These are phyloP conservation scores for Cystobasidium slooffiae DNA, from an alignment of 1,284 basidiomycete species.

Conservation along the genomic window DNA sequence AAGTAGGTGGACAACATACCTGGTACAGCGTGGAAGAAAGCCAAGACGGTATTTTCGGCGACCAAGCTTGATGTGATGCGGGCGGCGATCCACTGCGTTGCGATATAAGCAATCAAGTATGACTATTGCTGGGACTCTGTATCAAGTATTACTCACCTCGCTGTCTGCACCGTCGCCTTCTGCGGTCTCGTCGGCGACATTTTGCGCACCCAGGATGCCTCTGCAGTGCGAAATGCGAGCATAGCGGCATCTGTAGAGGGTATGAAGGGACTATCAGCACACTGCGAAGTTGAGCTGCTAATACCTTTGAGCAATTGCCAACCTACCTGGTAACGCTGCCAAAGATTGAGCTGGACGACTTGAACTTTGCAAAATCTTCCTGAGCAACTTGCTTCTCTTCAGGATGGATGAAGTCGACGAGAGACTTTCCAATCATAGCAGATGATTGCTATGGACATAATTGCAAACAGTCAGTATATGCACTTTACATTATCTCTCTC, in stretches of 20 bases:
- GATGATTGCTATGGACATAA: slow-evolving; percentile 26
- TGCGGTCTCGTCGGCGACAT: slow-evolving; percentile 48
- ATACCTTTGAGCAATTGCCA: not conserved
- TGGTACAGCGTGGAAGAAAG: slow-evolving; percentile 89
- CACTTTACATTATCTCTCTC: not conserved
- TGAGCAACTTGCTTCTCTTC: slow-evolving; percentile 40
- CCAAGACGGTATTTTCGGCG: slow-evolving; percentile 79
- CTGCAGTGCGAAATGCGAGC: slow-evolving; percentile 59
- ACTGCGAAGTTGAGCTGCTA: not conserved
- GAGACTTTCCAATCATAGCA: slow-evolving; percentile 32
- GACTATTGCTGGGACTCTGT: not conserved
- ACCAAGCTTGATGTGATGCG: slow-evolving; percentile 96
- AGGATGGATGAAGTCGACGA: slow-evolving; percentile 46
- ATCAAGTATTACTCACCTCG: slow-evolving; percentile 22
- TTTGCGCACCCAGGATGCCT: slow-evolving; percentile 59
- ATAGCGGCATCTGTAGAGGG: slow-evolving; percentile 59
- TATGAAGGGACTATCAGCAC: slow-evolving; percentile 7
- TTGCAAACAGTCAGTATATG: not conserved
- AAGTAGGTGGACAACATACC: slow-evolving; percentile 49
- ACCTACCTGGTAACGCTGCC: slow-evolving; percentile 45
- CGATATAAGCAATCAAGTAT: not conserved
- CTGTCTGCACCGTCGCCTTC: slow-evolving; percentile 45
- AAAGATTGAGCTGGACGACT: slow-evolving; percentile 31
- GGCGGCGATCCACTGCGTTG: slow-evolving; percentile 76
- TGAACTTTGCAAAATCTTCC: slow-evolving; percentile 44